These are phyloP conservation scores for Talaromyces wortmannii DNA, from an alignment of 495 filamentous ascomycete species.

Conservation along the genomic window DNA sequence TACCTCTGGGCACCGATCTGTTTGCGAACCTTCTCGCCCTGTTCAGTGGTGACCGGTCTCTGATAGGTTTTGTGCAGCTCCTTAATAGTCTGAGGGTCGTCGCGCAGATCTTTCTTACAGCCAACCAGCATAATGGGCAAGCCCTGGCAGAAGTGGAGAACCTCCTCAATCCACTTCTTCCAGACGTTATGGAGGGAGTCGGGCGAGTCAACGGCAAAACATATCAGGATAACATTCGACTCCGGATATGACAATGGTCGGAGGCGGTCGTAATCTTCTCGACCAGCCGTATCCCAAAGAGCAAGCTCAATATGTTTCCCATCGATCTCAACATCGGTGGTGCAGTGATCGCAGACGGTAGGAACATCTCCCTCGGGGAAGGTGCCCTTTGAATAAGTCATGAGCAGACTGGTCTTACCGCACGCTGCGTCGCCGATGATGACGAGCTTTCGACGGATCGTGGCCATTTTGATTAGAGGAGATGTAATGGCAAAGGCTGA, in stretches of 20 bases:
- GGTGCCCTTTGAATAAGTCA: too few species aligned
- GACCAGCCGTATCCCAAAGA: slow-evolving; percentile 99
- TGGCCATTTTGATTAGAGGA: too few species aligned
- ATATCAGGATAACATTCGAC: slow-evolving; percentile 98
- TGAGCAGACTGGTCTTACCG: too few species aligned
- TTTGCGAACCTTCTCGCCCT: slow-evolving; percentile 96
- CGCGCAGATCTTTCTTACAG: slow-evolving; percentile 98
- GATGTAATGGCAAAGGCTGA: too few species aligned
- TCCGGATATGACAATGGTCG: slow-evolving; percentile 98
- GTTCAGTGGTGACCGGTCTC: slow-evolving; percentile 89
- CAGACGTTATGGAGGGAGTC: slow-evolving; percentile 99
- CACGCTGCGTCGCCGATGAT: too few species aligned
- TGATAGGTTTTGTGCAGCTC: slow-evolving; percentile 98
- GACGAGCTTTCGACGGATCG: too few species aligned
- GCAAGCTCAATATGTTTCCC: slow-evolving; percentile 98
- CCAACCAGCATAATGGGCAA: slow-evolving; percentile 98
- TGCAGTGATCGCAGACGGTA: slow-evolving; percentile 99
- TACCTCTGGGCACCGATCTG: slow-evolving; percentile 98
- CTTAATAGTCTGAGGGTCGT: slow-evolving; percentile 95
- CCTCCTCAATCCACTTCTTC: slow-evolving; percentile 99
- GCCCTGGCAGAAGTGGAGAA: slow-evolving; percentile 97
- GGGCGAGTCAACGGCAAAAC: slow-evolving; percentile 97
- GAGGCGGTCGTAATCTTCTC: slow-evolving; percentile 99
- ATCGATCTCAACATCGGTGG: slow-evolving; percentile 99
- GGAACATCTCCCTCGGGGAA: slow-evolving; percentile 55